Evolutionary conservation across 257 asterid species (phyloP), one percentile per base, ranked within the genome.

Genomic region (Salvia rosmarinus): DNA sequence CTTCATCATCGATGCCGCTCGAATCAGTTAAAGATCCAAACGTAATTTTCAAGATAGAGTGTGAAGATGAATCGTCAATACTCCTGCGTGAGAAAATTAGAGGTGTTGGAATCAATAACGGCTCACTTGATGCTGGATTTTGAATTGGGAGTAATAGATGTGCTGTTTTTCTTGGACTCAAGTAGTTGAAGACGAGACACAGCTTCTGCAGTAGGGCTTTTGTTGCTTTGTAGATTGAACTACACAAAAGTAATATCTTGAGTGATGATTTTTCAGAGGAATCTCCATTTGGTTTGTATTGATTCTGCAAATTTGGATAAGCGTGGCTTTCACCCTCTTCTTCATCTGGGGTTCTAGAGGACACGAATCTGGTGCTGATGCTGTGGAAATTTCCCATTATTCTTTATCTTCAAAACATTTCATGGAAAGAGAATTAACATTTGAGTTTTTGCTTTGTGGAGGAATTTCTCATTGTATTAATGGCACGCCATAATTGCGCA

Each of bases 221-320:
- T 28, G 40, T 28, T 56, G 63, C 63, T 5, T 56, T 56, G 63
- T 56, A 56, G 40, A 56, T 56, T 56, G 63, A 56, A 13, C 10
- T 56, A 13, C 4, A 56, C 2, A 1, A 28, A 56, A 56, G 3
- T 23, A 56, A 3, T 3, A 7, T 44, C 5, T 39, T 8, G 11
- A 6, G 23, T 16, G 4, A 50, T 17, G n/a, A n/a, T n/a, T 0
- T 50, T 46, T 14, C 5, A 13, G 19, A n/a, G 6, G 37, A 54
- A 3, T 23, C 37, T 25, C 13, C 37, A 23, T 1, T 0, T 56
- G 63, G 2, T 25, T 12, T 30, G 40, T 13, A 9, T 0, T 12
- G 16, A 10, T 25, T 25, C 19, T 56, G 40, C 40, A 25, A 1
- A 12, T 56, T 13, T 28, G 20, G 63, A 56, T 11, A 25, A 25